A percentile compares a stretch with the other conserved stretches of the same genome.
Evolutionary conservation across 495 filamentous ascomycete genomes (phyloP).

Genomic region (Tuber calosporum): DNA sequence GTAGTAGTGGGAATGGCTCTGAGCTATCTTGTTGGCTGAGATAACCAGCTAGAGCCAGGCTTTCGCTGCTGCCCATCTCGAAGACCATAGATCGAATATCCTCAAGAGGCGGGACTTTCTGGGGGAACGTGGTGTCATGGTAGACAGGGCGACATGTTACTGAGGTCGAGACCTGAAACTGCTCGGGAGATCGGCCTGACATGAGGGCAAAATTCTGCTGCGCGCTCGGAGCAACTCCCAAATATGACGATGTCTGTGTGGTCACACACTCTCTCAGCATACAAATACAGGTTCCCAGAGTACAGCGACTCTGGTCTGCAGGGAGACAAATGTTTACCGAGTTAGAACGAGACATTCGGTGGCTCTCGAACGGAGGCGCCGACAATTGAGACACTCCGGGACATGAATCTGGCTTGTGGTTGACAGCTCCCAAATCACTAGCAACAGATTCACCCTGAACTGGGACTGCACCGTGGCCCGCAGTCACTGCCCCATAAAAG

Average conservation of each 20-base stretch:
- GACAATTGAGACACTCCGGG: background rate
- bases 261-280: background rate
- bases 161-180: constrained; percentile 21
- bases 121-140: constrained; percentile 4
- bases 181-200: constrained; percentile 24
- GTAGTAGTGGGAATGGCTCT: constrained; percentile 26
- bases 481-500: constrained; percentile 9
- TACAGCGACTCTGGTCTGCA: background rate
- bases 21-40: constrained; percentile 19
- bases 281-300: background rate
- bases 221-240: background rate
- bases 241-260: background rate
- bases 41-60: constrained; percentile 18
- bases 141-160: constrained; percentile 16
- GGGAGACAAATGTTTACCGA: constrained; percentile 4
- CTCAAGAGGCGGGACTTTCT: background rate
- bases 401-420: background rate
- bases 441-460: background rate
- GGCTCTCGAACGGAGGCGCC: background rate
- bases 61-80: constrained; percentile 6
- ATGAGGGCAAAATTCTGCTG: constrained; percentile 25
- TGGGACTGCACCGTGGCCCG: background rate
- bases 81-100: constrained; percentile 17
- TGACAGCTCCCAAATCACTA: background rate
- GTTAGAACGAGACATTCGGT: background rate